Evolutionary conservation across 164 flowering plant species (phyloP).

Genomic region (Santalum album): DNA sequence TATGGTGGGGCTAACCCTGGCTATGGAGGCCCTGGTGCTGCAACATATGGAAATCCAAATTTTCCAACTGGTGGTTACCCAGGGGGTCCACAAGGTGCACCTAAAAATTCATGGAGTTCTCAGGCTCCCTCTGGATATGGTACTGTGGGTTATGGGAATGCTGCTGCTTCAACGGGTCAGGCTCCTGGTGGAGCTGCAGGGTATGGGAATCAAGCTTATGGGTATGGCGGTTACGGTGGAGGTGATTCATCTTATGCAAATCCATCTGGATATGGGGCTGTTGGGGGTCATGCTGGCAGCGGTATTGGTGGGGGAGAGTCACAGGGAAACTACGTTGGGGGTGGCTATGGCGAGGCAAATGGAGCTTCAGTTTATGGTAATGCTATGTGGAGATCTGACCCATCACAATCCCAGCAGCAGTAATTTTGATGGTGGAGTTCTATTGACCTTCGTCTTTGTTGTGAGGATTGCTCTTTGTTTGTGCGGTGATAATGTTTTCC

Average conservation of each 20-base stretch:
- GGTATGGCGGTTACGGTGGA: slow-evolving; percentile 74
- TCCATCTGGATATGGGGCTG: slow-evolving; percentile 51
- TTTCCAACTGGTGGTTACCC: slow-evolving; percentile 63
- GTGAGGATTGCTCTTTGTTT: not conserved
- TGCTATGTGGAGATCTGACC: slow-evolving; percentile 58
- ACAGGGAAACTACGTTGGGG: slow-evolving; percentile 48
- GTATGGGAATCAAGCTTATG: slow-evolving; percentile 76
- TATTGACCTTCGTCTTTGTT: not conserved
- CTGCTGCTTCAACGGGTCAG: slow-evolving; percentile 63
- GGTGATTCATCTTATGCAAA: slow-evolving; percentile 62
- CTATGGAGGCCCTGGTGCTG: slow-evolving; percentile 54
- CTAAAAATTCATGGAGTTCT: slow-evolving; percentile 60
- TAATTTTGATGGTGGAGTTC: not conserved
- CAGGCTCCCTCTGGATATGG: slow-evolving; percentile 82
- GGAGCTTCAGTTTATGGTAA: slow-evolving; percentile 54
- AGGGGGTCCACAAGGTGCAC: slow-evolving; percentile 57
- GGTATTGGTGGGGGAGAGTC: slow-evolving; percentile 35
- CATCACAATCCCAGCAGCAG: slow-evolving; percentile 22
- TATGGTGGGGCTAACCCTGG: slow-evolving; percentile 63
- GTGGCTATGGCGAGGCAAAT: slow-evolving; percentile 57
- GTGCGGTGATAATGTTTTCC: not conserved
- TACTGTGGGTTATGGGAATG: slow-evolving; percentile 52
- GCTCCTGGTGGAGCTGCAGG: slow-evolving; percentile 67
- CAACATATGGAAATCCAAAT: slow-evolving; percentile 68
- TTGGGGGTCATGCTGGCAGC: slow-evolving; percentile 46